Percentiles rank a stretch among this genome's conserved stretches.
These are phyloP conservation scores for Phytophthora europaea DNA, from an alignment of 352 stramenopile genomes.

Conservation along the genomic window DNA sequence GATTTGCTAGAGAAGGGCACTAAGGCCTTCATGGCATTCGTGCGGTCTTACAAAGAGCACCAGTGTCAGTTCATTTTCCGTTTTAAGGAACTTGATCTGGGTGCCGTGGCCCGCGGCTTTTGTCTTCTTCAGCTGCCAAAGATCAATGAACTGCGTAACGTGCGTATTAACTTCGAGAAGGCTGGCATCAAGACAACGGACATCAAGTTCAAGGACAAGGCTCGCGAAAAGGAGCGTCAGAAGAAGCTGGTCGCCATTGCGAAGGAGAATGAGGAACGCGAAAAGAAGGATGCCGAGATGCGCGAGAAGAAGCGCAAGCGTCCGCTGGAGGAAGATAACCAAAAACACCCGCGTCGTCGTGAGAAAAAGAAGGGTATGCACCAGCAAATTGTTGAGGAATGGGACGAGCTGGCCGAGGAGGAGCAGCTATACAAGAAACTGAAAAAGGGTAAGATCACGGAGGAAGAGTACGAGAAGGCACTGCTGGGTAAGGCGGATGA, in stretches of 20 bases:
- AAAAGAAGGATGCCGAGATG: constrained; percentile 64
- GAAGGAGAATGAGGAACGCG: constrained; percentile 75
- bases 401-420: constrained; percentile 99
- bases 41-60: constrained; percentile 99
- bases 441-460: constrained; percentile 97
- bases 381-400: constrained; percentile 98
- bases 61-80: constrained; percentile 99
- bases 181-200: constrained; percentile 92
- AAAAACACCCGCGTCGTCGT: constrained; percentile 82
- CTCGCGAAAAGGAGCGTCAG: constrained; percentile 96
- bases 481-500: constrained; percentile 63
- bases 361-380: constrained; percentile 98
- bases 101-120: constrained; percentile 90
- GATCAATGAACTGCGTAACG: constrained; percentile 88
- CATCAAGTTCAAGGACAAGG: constrained; percentile 97
- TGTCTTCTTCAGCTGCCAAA: constrained; percentile 85
- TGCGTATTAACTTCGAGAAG: constrained; percentile 88
- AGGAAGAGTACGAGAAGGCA: constrained; percentile 93
- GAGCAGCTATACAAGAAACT: constrained; percentile 98
- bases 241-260: constrained; percentile 92
- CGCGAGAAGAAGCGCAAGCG: constrained; percentile 71
- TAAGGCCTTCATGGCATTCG: constrained; percentile 99
- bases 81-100: constrained; percentile 98
- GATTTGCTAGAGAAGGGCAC: constrained; percentile 99
- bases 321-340: constrained; percentile 59